A percentile compares a stretch with the other conserved stretches of the same genome.
Evolutionary conservation across 495 filamentous ascomycete species (phyloP).

Genomic region (Penicillium mononematosum): DNA sequence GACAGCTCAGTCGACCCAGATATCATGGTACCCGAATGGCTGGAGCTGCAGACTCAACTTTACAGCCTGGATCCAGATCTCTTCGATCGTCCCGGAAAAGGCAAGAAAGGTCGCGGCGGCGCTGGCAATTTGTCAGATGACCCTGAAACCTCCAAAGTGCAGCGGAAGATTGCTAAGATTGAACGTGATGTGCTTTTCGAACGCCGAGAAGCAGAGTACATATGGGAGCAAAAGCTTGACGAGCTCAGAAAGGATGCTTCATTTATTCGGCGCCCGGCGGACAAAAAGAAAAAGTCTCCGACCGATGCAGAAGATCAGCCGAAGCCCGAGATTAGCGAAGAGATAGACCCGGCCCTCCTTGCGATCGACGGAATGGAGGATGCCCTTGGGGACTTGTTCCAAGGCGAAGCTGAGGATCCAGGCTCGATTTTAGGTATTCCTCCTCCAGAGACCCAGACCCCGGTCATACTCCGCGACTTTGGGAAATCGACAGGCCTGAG

Average conservation of each 20-base stretch:
- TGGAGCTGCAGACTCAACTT: slow-evolving; percentile 67
- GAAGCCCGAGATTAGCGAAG: slow-evolving; percentile 41
- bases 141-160: slow-evolving; percentile 59
- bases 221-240: slow-evolving; percentile 68
- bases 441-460: slow-evolving; percentile 14
- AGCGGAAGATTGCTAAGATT: slow-evolving; percentile 70
- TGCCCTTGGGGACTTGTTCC: slow-evolving; percentile 67
- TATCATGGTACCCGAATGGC: slow-evolving; percentile 69
- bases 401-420: slow-evolving; percentile 42
- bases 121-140: slow-evolving; percentile 31
- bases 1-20: slow-evolving; percentile 65
- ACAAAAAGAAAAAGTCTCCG: slow-evolving; percentile 30
- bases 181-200: slow-evolving; percentile 88
- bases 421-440: slow-evolving; percentile 28
- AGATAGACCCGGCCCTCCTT: slow-evolving; percentile 38
- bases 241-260: slow-evolving; percentile 61
- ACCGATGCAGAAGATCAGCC: slow-evolving; percentile 32
- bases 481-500: slow-evolving; percentile 71
- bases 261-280: slow-evolving; percentile 33
- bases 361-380: slow-evolving; percentile 53
- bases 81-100: slow-evolving; percentile 47
- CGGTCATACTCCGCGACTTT: slow-evolving; percentile 72
- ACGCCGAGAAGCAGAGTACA: slow-evolving; percentile 64
- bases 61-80: slow-evolving; percentile 70
- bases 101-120: slow-evolving; percentile 35